Base-by-base conservation (phyloP, 176 grass and related monocot genomes). In the Pontederia crassipes region DNA sequence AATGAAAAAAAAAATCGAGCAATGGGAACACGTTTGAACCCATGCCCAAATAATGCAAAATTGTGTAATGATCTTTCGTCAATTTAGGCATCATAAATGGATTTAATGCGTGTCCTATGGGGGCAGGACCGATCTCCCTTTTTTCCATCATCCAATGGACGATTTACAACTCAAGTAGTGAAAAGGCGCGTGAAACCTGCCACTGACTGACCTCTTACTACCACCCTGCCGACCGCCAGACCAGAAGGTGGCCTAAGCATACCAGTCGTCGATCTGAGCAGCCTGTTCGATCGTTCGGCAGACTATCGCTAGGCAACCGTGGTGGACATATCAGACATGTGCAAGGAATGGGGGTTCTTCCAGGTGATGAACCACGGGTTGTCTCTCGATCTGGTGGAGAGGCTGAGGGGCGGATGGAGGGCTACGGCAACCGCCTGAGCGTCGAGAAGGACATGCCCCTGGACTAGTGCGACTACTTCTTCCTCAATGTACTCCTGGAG, bases 261-360 rank as follows among this genome's bases (percentile, higher is more conserved):
- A 14, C 61, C 61, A 17, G 61, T 64, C 45, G 5, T 64, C 61
- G 61, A 64, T 16, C 17, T 64, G n/a, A 17, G 3, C 4, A 16
- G 3, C 57, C 51, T 53, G 51, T 29, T 11, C 27, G 57, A 15
- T 14, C 26, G 28, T 26, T 13, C 46, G 3, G 3, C 10, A 15
- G 61, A 47, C 29, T 2, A 45, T 13, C 45, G 10, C 29, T 15
- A 8, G 61, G 45, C 45, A 9, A 13, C 27, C 26, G 27, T 60
- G 2, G 26, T 3, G 57, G 57, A 24, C 10, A 27, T 60, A 28
- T 60, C 57, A 2, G 57, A 15, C 8, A 26, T 26, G 9, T 60
- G 57, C 57, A 20, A 27, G 27, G 57, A 60, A 20, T 60, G 57
- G 57, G 57, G 57, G 9, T 60, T 60, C 57, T 60, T 60, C 57